Base-by-base conservation (phyloP, 768 basidiomycete species). In the Phaffia tasmanica region DNA sequence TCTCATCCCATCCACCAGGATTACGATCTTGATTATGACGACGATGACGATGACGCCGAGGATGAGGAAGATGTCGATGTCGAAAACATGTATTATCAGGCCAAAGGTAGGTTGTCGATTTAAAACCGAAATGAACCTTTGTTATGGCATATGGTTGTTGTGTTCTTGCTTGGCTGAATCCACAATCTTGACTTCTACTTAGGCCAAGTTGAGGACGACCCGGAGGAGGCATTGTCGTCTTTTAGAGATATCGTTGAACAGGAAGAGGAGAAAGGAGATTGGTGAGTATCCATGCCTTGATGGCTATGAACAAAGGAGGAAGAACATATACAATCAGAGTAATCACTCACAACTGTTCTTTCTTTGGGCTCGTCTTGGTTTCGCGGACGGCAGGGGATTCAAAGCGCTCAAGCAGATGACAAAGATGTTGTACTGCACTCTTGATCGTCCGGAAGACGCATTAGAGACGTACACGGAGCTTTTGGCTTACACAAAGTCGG, bases 331-430 rank as follows among this genome's bases (percentile, higher is more conserved):
- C 25, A 15, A 15, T 57, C 18, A 57, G 16, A 15, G 56, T 57
- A 27, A 18, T 57, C 65, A 19, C 21, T 18, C 29, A 42, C 11
- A 4, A 42, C 47, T 65, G 63, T 23, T 29, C n/a, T 55, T 19
- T 30, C 49, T 49, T 2, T 29, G 48, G 23, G 15, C 29, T 50
- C 51, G 30, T 55, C 18, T 50, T 23, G 27, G 9, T 19, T 30
- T 53, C 27, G 32, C 30, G 16, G 18, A 25, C 5, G 15, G 48
- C 72, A 97, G 93, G 94, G 95, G 93, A 1, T 99, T 99, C 83
- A 99, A 99, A 76, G 89, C 93, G 6, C 81, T 99, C 68, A 99
- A 99, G 73, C 95, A 99, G 73, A 89, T 88, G 60, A 97, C 93
- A 21, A 99, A 99, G 76, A 80, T 97, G 61, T 83, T 93, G 64